These are phyloP conservation scores for Houttuynia cordata DNA, from an alignment of 164 flowering plant genomes.

Conservation along the genomic window DNA sequence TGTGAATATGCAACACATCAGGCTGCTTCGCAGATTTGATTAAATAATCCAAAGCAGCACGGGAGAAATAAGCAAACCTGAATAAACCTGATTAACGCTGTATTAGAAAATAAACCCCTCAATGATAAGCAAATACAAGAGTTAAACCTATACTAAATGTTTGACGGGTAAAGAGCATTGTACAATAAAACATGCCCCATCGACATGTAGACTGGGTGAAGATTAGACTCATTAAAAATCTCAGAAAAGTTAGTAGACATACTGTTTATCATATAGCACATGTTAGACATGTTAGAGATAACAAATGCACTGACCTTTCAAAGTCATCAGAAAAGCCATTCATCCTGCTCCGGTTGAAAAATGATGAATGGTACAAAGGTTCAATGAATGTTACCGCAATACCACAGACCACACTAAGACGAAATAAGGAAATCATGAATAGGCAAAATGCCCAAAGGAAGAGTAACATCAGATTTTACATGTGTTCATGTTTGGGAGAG, in stretches of 20 bases:
- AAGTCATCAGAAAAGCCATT: conserved; percentile 78
- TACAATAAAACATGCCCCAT: no score
- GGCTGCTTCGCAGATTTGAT: conserved; percentile 68
- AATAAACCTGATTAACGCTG: conserved; percentile 17
- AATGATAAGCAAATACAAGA: background rate
- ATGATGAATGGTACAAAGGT: conserved; percentile 42
- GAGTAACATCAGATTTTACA: background rate
- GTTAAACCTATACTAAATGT: no score
- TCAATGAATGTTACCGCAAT: conserved; percentile 69
- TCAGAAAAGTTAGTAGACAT: background rate
- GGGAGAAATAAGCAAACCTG: conserved; percentile 81
- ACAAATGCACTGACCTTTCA: conserved; percentile 43
- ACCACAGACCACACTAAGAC: conserved; percentile 48
- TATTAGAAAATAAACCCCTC: conserved; percentile 7
- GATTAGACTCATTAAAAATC: background rate
- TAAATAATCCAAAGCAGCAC: conserved; percentile 72
- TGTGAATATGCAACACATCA: conserved; percentile 71
- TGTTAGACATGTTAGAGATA: no score
- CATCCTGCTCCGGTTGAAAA: conserved; percentile 52
- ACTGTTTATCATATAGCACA: no score
- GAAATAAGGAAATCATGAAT: conserved; percentile 2
- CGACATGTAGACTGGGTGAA: no score
- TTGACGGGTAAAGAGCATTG: no score
- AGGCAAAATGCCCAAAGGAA: background rate
- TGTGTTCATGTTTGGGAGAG: background rate